Conservation (phyloP, 768 basidiomycete species). For the Gyrodon lividus region DNA sequence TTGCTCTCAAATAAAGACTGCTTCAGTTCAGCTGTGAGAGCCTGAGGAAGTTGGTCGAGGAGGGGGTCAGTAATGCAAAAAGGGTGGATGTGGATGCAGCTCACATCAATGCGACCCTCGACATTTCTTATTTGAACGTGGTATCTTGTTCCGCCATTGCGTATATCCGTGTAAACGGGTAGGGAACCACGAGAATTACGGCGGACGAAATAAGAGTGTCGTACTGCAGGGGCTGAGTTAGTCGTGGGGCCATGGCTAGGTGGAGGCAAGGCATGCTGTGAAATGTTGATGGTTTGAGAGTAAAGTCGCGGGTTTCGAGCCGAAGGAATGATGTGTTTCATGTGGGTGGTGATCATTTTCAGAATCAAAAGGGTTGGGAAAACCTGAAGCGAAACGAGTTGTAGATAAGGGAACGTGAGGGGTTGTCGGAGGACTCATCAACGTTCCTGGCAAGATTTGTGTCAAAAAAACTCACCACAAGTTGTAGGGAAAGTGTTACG, state of each 20-base stretch:
- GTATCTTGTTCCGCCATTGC: conserved; percentile 61
- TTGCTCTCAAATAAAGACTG: conserved; percentile 47
- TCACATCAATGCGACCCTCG: conserved; percentile 59
- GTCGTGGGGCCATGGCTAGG: not conserved
- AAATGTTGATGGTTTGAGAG: conserved; percentile 2
- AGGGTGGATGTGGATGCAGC: conserved; percentile 22
- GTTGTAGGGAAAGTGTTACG: not conserved
- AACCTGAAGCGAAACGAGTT: conserved; percentile 4
- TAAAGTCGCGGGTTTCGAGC: conserved; percentile 4
- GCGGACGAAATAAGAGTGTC: conserved; percentile 52
- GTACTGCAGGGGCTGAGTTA: not conserved
- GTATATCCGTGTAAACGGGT: conserved; percentile 74
- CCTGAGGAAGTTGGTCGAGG: conserved; percentile 46
- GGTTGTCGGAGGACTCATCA: not conserved
- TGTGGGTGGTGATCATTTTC: not conserved
- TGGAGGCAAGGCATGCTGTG: not conserved
- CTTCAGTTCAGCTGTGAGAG: conserved; percentile 56
- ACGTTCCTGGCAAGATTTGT: not conserved
- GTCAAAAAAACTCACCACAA: not conserved
- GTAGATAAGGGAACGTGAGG: conserved; percentile 1
- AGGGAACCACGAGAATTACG: conserved; percentile 66
- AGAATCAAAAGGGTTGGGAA: not conserved
- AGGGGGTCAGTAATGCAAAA: conserved; percentile 1
- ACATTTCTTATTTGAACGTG: conserved; percentile 65
- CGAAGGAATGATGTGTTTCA: conserved; percentile 14